Evolutionary conservation across 2,329 filamentous ascomycete genomes (phyloP).

Genomic region (Acephala macrosclerotiorum): DNA sequence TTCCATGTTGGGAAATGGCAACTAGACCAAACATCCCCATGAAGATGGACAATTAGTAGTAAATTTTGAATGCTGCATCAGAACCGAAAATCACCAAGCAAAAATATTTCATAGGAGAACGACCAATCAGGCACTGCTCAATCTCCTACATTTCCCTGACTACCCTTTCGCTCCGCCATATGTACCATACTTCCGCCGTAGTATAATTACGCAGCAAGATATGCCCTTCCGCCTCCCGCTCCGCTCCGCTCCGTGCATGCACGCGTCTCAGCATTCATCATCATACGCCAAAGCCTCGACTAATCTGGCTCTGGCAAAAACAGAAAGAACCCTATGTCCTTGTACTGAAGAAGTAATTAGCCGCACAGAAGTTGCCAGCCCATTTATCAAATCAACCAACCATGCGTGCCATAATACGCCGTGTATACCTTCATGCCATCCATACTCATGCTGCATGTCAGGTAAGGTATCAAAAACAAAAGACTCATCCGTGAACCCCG

Average conservation of each 20-base stretch:
- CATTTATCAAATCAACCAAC: conserved; percentile 3
- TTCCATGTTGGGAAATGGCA: too few relatives aligned
- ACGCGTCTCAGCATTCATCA: conserved; percentile 6
- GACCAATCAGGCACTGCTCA: conserved; percentile 1
- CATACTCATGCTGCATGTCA: background rate
- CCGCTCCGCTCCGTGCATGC: background rate
- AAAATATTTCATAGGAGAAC: too few relatives aligned
- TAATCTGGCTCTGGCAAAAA: background rate
- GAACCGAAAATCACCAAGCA: too few relatives aligned
- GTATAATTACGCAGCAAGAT: conserved; percentile 11
- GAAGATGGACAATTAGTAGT: too few relatives aligned
- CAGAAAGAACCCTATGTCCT: background rate
- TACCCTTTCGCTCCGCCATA: conserved; percentile 7
- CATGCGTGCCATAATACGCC: conserved; percentile 9
- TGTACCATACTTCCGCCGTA: background rate
- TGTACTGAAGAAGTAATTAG: background rate
- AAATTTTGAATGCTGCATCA: too few relatives aligned
- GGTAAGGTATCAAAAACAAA: background rate
- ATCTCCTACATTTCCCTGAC: conserved; percentile 14
- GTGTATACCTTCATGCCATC: conserved; percentile 1
- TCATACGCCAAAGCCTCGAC: background rate
- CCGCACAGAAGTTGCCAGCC: background rate
- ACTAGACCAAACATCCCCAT: too few relatives aligned
- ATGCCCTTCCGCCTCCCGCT: background rate
- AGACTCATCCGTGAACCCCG: background rate